A percentile compares a stretch with the other conserved stretches of the same genome.
phyloP scores from a whole-genome alignment of 805 yeast genomes.

The Myxozyma neotropica region DNA sequence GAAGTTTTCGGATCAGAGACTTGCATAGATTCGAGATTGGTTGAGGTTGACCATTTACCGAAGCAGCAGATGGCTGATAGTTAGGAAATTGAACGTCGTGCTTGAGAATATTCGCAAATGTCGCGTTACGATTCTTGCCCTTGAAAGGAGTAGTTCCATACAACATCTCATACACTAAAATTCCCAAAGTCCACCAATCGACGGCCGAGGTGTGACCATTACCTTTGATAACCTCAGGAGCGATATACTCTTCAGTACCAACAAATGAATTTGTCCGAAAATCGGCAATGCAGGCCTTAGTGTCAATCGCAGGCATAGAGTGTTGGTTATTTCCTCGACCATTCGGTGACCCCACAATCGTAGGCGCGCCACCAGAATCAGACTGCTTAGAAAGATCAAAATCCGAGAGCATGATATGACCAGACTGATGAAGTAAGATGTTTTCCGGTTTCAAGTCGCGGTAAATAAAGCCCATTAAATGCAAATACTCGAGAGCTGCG shows the following conservation, averaged over 20 bases:
- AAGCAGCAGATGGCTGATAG: constrained; percentile 25
- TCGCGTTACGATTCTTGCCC: constrained; percentile 83
- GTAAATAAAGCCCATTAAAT: constrained; percentile 95
- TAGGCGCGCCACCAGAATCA: constrained; percentile 74
- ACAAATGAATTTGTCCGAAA: constrained; percentile 97
- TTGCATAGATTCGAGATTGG: constrained; percentile 75
- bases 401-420: constrained; percentile 97
- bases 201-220: constrained; percentile 98
- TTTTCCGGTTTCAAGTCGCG: constrained; percentile 97
- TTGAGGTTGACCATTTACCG: constrained; percentile 41
- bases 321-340: constrained; percentile 43
- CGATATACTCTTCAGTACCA: constrained; percentile 98
- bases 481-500: constrained; percentile 94
- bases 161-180: constrained; percentile 88
- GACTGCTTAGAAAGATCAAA: constrained; percentile 93
- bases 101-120: constrained; percentile 84
- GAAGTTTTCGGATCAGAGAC: constrained; percentile 72
- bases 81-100: constrained; percentile 74
- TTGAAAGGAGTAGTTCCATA: constrained; percentile 96
- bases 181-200: constrained; percentile 99
- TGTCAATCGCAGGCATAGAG: constrained; percentile 72
- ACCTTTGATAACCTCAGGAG: constrained; percentile 97
- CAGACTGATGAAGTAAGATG: constrained; percentile 89
- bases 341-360: constrained; percentile 50
- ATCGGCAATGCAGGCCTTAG: constrained; percentile 93